These are phyloP conservation scores for Vicia sativa DNA, from an alignment of 306 rosid species.

Conservation along the genomic window DNA sequence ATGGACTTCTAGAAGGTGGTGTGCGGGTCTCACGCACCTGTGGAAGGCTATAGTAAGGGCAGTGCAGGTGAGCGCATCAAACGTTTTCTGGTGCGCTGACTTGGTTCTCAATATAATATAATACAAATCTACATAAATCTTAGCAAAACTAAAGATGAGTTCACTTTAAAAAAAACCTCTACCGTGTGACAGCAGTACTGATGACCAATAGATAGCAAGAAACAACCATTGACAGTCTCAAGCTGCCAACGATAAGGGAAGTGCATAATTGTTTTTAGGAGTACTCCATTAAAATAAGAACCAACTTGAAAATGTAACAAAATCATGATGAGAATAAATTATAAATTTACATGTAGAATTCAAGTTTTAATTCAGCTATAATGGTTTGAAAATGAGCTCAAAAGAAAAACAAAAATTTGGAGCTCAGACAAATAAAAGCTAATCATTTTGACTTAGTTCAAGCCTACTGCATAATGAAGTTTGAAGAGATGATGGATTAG, in stretches of 20 bases:
- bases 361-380: neutral
- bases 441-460: slow-evolving; percentile 19
- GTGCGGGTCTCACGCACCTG: no score
- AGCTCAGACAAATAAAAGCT: slow-evolving; percentile 18
- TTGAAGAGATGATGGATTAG: slow-evolving; percentile 1
- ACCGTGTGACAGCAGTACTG: no score
- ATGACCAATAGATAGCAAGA: neutral
- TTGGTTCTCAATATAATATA: no score
- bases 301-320: neutral
- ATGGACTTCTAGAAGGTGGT: no score
- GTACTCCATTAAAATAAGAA: neutral
- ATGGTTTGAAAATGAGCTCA: slow-evolving; percentile 3
- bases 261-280: neutral
- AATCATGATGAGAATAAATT: neutral
- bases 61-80: no score
- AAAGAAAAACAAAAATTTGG: slow-evolving; percentile 3
- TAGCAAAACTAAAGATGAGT: no score
- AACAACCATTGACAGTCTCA: neutral
- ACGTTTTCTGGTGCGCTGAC: no score
- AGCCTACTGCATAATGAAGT: slow-evolving; percentile 12
- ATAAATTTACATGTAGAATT: slow-evolving; percentile 24
- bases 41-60: no score
- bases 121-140: no score
- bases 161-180: no score
- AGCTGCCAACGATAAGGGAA: neutral